Base-by-base conservation (phyloP, 2,329 filamentous ascomycete genomes). In the Tolypocladium capitatum region DNA sequence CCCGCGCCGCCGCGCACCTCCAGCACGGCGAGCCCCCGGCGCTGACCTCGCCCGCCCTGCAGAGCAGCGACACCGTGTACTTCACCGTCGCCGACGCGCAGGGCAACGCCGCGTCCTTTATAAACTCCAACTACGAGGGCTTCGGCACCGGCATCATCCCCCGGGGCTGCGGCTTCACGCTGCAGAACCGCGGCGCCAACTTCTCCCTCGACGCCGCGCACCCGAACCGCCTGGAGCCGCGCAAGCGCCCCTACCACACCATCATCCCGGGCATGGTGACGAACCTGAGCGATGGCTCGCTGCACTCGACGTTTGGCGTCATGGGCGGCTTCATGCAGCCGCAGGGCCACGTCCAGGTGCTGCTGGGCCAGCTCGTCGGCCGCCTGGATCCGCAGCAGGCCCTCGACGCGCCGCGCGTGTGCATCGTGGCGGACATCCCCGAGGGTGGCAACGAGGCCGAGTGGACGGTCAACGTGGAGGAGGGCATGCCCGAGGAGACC, bases 251-350 rank as follows among this genome's bases (percentile, higher is more conserved):
- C 0, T 98, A 97, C 67, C 92, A 97, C 66, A 98, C 92, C 47
- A 97, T 98, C 63, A 98, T 98, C 58, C 91, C 92, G 0, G 91
- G 86, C 0, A 76, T 97, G 64, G 80, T 91, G 18, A 97, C 92
- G 0, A 88, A 92, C 55, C 63, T 78, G 18, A 68, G 70, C 5
- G 88, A 94, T 56, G 78, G 79, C 27, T 82, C 77, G 44, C 68
- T 97, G 48, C 86, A 95, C 63, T 84, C 80, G 4, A 85, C 94
- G 0, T 96, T 91, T 58, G 92, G 92, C 46, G 91, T 97, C 51
- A 97, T 97, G 92, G 92, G 92, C 46, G 91, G 89, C 2, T 97
- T 94, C 67, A 97, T 97, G 86, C 92, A 98, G 68, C 92, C 92
- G 0, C 92, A 97, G 66, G 92, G 91, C 21, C 92, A 97, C 51